phyloP scores from a whole-genome alignment of 768 basidiomycete genomes.

The Hericium erinaceus region DNA sequence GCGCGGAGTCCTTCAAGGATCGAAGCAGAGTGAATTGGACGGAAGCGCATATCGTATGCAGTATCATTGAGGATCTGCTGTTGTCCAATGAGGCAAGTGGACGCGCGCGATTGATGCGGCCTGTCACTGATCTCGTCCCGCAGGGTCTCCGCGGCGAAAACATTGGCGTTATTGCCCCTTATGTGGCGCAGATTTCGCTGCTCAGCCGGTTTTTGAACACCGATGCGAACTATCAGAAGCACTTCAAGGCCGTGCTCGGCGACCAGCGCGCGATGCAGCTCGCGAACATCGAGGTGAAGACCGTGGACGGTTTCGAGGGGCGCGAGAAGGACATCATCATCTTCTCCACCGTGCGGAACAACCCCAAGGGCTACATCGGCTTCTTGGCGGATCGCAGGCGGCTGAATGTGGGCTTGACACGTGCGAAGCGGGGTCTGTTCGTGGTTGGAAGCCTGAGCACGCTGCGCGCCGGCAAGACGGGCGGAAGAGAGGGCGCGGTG shows the following conservation, averaged over 20 bases:
- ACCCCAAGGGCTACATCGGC: constrained; percentile 67
- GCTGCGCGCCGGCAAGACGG: constrained; percentile 38
- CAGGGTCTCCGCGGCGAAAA: constrained; percentile 58
- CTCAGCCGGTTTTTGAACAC: constrained; percentile 57
- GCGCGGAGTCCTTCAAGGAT: constrained; percentile 55
- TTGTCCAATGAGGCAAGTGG: constrained; percentile 17
- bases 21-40: constrained; percentile 69
- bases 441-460: constrained; percentile 69
- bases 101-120: not conserved
- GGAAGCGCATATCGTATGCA: constrained; percentile 71
- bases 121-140: constrained; percentile 14
- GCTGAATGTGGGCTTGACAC: constrained; percentile 85
- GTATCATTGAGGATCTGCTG: constrained; percentile 76
- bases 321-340: constrained; percentile 89
- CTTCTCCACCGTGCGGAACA: constrained; percentile 87
- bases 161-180: constrained; percentile 91
- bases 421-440: constrained; percentile 80
- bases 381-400: constrained; percentile 82
- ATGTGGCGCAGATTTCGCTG: constrained; percentile 76
- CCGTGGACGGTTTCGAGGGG: constrained; percentile 92
- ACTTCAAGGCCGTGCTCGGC: constrained; percentile 56
- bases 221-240: constrained; percentile 40
- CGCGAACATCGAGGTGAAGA: constrained; percentile 71
- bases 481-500: constrained; percentile 6
- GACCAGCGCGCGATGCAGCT: constrained; percentile 57